Evolutionary conservation across 179 eudicot genomes (phyloP), one percentile per base, ranked within the genome.

Genomic region (Actinidia arguta): DNA sequence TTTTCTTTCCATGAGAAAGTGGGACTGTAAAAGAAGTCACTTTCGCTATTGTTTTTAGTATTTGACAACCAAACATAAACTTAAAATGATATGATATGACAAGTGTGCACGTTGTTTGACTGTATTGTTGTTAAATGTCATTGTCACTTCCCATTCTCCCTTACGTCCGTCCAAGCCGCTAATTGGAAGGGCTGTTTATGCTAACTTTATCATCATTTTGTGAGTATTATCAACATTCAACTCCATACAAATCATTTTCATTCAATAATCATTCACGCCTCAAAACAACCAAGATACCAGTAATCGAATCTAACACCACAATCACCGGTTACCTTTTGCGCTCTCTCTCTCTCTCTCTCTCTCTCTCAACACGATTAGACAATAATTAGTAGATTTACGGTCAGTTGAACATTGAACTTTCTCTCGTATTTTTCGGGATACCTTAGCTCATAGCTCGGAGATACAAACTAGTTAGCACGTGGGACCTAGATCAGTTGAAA

Each of bases 11-110:
- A n/a, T n/a, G n/a, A n/a, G n/a, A n/a, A n/a, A n/a, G n/a, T n/a
- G n/a, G n/a, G n/a, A n/a, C n/a, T n/a, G n/a, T n/a, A n/a, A 68
- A 67, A 79, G 36, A 8, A 67, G 66, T 79, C 82, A 36, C 42
- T 79, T 50, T 77, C 54, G 9, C 22, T 55, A n/a, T 75, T 1
- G 55, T 77, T 59, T 46, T 54, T 11, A n/a, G n/a, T n/a, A n/a
- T 18, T 64, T 36, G 50, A 47, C 64, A 18, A 79, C 68, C 22
- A 52, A 27, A 67, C 75, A 67, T 68, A 67, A 67, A 51, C 47
- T n/a, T n/a, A 79, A n/a, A n/a, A n/a, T n/a, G n/a, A n/a, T 68
- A 36, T 51, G 82, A 22, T 79, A 51, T 51, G 75, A 79, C 25
- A n/a, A 11, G 47, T 52, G n/a, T 4, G 18, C 75, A 52, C 36